Evolutionary conservation across 2,329 filamentous ascomycete genomes (phyloP), one percentile per base, ranked within the genome.

Genomic region (Chaetomiaceae sp.): DNA sequence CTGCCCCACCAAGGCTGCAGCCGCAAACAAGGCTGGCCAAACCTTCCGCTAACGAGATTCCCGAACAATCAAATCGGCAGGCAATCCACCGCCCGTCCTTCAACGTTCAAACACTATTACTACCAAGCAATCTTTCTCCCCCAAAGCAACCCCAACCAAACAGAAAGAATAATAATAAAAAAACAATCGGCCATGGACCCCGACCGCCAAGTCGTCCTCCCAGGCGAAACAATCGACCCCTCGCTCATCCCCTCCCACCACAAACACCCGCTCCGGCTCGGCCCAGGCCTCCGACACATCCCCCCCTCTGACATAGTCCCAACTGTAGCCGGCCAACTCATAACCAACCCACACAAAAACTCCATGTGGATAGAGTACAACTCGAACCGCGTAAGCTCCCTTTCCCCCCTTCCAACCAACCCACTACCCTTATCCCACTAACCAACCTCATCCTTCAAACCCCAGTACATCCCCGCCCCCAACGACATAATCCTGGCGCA

Each of bases 401-500:
- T 4, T 64, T 30, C 65, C 69, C 51, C 64, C 67, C 25, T 30
- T 36, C 21, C 16, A 16, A 41, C 13, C 2, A 20, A n/a, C 42
- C 9, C 14, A 11, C 6, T 8, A 27, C 33, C 27, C 33, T 34
- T 18, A n/a, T 21, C 4, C 13, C n/a, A n/a, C 21, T 29, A 25
- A 29, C 13, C 32, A 13, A 18, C 25, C 32, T 5, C 32, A 9
- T 10, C 18, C 18, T 23, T 3, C 47, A 20, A 13, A 53, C 57
- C 47, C 56, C 49, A 94, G 82, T 99, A 97, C 66, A 76, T 83
- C 32, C 90, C 94, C 11, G 79, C 83, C 16, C 74, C 80, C n/a
- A 86, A 86, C 66, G 94, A 99, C 69, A 82, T 95, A 43, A 85
- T 97, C 60, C 89, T 99, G 66, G 91, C 89, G 54, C 90, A 89